Base-by-base conservation (phyloP, 177 flowering plant species). In the Telopea speciosissima region DNA sequence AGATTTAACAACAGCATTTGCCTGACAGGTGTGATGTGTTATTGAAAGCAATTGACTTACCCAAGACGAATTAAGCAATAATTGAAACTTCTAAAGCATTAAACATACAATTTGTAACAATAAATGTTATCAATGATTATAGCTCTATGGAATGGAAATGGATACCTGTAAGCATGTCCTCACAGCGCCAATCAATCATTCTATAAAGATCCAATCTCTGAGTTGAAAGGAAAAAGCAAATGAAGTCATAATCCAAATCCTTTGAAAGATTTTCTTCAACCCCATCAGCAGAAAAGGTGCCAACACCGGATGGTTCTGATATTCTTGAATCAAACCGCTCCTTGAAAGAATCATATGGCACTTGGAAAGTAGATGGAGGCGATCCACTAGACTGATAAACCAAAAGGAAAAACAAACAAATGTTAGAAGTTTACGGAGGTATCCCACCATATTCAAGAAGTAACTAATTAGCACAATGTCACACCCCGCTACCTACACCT, bases 141-240 rank as follows among this genome's bases (percentile, higher is more conserved):
- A 54, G 33, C 24, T 14, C 12, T 23, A 36, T 70, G 11, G 62
- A 72, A 54, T 40, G 6, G 64, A 54, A 54, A 1, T 28, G 19
- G 40, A 63, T 83, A 92, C 99, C 99, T 87, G 80, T 80, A 76
- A 95, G 84, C 99, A 95, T 95, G 78, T 90, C 90, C 83, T 95
- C 99, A 77, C 99, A 95, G 36, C 97, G 91, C 56, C 72, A 72
- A 77, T 92, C 99, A 81, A 95, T 89, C 69, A 82, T 81, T 81
- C 86, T 85, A 72, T 95, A 95, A 25, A 95, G 92, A 77, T 90
- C 93, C 70, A 87, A 45, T 78, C 99, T 83, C 66, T 78, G 87
- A 78, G 83, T 88, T 59, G 97, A 88, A 71, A 95, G 92, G 79
- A 95, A 95, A 79, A 88, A 89, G 73, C 99, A 95, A 65, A 79